Evolutionary conservation across 1,139 yeast genomes (phyloP).

Genomic region (Protomyces inouyei): DNA sequence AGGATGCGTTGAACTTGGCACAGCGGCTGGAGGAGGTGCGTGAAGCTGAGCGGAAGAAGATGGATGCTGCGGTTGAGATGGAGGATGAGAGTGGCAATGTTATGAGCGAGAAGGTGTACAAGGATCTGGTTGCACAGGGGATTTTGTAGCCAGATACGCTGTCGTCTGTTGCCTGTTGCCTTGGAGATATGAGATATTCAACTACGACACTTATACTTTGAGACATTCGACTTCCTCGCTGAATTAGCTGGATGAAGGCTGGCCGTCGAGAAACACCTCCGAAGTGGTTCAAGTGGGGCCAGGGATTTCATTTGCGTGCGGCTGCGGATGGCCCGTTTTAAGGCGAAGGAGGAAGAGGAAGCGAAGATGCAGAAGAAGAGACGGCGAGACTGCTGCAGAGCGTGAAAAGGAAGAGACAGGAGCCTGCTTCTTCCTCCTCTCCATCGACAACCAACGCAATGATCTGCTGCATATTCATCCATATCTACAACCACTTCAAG

Average conservation of each 20-base stretch:
- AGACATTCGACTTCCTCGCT: no score
- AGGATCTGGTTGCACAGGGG: constrained; percentile 82
- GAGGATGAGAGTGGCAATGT: constrained; percentile 93
- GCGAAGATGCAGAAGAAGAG: not conserved
- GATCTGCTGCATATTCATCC: not conserved
- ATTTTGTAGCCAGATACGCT: constrained; percentile 43
- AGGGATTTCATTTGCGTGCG: not conserved
- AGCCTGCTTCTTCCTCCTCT: not conserved
- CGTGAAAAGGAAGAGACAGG: not conserved
- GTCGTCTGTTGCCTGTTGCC: not conserved
- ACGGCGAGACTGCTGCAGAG: not conserved
- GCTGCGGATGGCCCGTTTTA: not conserved
- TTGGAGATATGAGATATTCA: no score
- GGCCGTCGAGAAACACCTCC: no score
- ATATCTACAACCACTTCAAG: not conserved
- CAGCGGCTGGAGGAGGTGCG: constrained; percentile 45
- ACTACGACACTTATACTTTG: no score
- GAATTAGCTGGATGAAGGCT: no score
- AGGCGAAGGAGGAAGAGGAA: not conserved
- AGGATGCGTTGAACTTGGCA: constrained; percentile 63
- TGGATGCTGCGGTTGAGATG: constrained; percentile 65
- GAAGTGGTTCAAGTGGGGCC: not conserved
- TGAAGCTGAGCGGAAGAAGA: constrained; percentile 44
- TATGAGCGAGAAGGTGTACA: constrained; percentile 74
- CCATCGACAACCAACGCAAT: not conserved